A percentile compares a stretch with the other conserved stretches of the same genome.
Conservation (phyloP, 768 basidiomycete genomes). For the Mycena polygramma region DNA sequence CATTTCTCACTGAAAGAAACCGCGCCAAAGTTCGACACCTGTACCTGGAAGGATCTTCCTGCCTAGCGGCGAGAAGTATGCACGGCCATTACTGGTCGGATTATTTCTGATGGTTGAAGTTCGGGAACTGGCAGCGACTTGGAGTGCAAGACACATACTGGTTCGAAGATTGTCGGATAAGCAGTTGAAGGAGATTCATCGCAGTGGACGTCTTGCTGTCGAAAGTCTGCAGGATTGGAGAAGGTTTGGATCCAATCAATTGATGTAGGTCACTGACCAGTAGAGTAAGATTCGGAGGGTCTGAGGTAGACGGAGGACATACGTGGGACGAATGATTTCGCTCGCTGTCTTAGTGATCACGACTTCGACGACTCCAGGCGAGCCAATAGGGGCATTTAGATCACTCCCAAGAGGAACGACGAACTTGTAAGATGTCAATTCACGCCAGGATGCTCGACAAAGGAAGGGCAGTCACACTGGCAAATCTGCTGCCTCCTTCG, state of each 20-base stretch:
- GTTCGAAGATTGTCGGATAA: constrained; percentile 62
- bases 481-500: constrained; percentile 42
- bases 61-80: constrained; percentile 54
- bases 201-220: constrained; percentile 50
- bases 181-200: constrained; percentile 61
- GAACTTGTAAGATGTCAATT: constrained; percentile 45
- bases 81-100: constrained; percentile 57
- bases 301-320: constrained; percentile 15
- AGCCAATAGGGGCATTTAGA: constrained; percentile 29
- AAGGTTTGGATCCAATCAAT: constrained; percentile 38
- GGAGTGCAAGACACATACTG: constrained; percentile 49
- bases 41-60: constrained; percentile 41
- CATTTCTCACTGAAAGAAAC: constrained; percentile 66
- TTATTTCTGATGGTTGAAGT: constrained; percentile 51
- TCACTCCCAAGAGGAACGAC: constrained; percentile 49
- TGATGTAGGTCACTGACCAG: constrained; percentile 44
- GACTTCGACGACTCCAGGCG: constrained; percentile 48
- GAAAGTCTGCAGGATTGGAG: too few relatives aligned
- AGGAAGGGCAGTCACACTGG: constrained; percentile 33
- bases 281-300: not conserved
- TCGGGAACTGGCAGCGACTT: not conserved
- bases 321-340: constrained; percentile 53
- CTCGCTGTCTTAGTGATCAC: constrained; percentile 54
- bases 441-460: not conserved
- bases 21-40: constrained; percentile 60